Base-by-base conservation (phyloP, 2,329 filamentous ascomycete genomes). In the Botrytis cinerea region DNA sequence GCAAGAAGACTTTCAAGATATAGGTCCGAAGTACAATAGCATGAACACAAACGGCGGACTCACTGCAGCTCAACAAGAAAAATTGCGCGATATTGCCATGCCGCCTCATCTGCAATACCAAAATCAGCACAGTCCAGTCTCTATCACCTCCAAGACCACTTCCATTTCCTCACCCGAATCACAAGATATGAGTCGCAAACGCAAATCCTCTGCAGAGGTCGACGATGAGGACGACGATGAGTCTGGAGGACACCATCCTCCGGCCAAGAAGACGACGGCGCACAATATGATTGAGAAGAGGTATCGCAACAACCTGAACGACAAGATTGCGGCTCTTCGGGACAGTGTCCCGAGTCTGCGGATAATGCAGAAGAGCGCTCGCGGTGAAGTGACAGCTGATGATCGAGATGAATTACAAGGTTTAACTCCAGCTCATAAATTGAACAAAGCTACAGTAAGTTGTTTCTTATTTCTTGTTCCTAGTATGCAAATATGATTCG, bases 201-300 rank as follows among this genome's bases (percentile, higher is more conserved):
- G 92, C 77, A 94, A 94, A 83, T 88, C 90, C 0, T 90, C 90
- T 0, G 88, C 89, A n/a, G 79, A 82, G 60, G 83, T 83, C 22
- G 85, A 87, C 8, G 86, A 90, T 35, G 85, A 89, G 4, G 87
- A 89, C n/a, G 88, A 90, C 67, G 89, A 91, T 20, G 86, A 89
- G 63, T 83, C 87, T 45, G 82, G 88, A 69, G 87, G 87, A 77
- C 88, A 85, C 78, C 90, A 87, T 80, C 87, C 81, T 69, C 87
- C 84, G 40, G 85, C 85, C 74, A 98, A 97, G 86, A 98, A 98
- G 87, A 97, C 95, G 87, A 97, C 95, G 46, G 94, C 95, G 2
- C 95, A 98, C 83, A 98, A 98, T 83, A 96, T 98, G 87, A 98
- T 98, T 76, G 95, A 98, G 84, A 98, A 98, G 86, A 87, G 95